Percentiles rank a stretch among this genome's conserved stretches.
Evolutionary conservation across 1,284 basidiomycete genomes (phyloP).

Genomic region (Ustilago cynodontis): DNA sequence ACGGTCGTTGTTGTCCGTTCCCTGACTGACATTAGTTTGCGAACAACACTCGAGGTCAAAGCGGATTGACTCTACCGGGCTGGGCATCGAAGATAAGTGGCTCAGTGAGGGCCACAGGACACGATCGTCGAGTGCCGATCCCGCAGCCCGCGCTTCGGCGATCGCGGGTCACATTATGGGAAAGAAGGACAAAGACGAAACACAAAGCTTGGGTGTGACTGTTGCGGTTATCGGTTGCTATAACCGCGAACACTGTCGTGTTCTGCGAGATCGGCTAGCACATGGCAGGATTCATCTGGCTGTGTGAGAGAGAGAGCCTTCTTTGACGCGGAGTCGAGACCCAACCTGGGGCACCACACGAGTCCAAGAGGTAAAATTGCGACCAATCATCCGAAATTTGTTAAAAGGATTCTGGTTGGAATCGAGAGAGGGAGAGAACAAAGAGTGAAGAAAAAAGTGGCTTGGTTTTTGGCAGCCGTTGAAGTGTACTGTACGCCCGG

Average conservation of each 20-base stretch:
- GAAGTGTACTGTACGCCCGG: not conserved
- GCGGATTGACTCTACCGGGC: no score
- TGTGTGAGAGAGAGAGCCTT: not conserved
- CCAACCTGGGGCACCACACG: not conserved
- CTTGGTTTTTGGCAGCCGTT: not conserved
- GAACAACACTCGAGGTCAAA: not conserved
- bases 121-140: not conserved
- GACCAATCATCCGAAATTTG: no score
- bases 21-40: not conserved
- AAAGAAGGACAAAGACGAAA: not conserved
- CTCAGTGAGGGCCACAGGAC: not conserved
- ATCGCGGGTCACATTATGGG: not conserved
- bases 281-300: not conserved
- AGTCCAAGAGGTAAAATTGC: no score
- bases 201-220: not conserved
- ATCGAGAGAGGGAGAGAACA: conserved; percentile 9
- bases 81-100: not conserved
- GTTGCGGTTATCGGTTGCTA: not conserved
- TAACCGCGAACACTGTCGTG: not conserved
- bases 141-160: conserved; percentile 10
- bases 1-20: not conserved
- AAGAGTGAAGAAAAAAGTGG: not conserved
- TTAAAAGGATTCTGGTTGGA: no score
- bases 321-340: not conserved
- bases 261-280: conserved; percentile 2